These are phyloP conservation scores for Aspergillus persii DNA, from an alignment of 2,329 filamentous ascomycete genomes.

Conservation along the genomic window DNA sequence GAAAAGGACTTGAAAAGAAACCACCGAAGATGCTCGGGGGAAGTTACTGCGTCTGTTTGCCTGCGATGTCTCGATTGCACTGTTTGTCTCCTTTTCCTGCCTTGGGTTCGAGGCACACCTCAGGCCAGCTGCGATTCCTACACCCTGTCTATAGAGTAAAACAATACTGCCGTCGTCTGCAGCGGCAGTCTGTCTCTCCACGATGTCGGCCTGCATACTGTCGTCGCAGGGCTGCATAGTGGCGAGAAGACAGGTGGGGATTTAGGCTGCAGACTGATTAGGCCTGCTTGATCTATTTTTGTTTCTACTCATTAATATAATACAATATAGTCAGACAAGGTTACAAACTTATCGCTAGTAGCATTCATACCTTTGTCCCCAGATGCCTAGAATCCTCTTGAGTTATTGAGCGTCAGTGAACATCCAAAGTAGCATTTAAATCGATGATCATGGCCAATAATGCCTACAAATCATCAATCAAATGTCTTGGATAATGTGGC, in stretches of 20 bases:
- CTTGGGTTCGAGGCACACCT: neutral
- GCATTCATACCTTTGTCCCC: neutral
- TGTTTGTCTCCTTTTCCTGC: neutral
- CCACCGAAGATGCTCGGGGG: neutral
- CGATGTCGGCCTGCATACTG: neutral
- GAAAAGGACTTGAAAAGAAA: neutral
- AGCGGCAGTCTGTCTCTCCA: neutral
- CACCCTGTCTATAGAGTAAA: no score
- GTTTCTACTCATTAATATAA: neutral
- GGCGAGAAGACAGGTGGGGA: neutral
- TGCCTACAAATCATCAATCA: neutral
- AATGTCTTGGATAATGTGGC: neutral
- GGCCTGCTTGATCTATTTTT: neutral
- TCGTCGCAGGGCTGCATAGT: neutral
- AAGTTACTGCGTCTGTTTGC: neutral
- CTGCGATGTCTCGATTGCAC: neutral
- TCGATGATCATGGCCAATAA: neutral
- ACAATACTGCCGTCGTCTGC: no score
- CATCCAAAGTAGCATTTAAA: neutral
- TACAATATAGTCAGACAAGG: no score
- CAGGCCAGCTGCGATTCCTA: no score
- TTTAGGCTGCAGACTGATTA: neutral
- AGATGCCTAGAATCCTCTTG: neutral
- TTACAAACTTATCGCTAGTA: no score
- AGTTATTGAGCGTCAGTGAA: neutral